Conservation (phyloP, 345 rosid genomes). For the Geranium rotundifolium region DNA sequence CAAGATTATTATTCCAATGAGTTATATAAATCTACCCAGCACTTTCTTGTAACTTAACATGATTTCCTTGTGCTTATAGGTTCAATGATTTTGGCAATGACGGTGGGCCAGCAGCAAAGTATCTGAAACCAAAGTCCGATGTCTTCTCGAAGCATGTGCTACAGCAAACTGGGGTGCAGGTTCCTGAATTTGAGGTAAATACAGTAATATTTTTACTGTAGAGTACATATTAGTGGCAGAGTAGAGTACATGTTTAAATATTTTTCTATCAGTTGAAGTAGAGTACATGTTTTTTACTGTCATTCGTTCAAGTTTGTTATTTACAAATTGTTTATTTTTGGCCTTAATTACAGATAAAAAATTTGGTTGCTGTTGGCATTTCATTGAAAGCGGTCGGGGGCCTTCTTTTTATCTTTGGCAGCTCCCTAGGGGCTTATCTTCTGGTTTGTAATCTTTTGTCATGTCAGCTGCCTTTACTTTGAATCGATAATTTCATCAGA, state of each 20-base stretch:
- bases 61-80: constrained; percentile 3
- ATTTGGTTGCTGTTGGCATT: constrained; percentile 37
- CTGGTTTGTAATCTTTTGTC: constrained; percentile 33
- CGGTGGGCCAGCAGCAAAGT: constrained; percentile 22
- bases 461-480: not conserved
- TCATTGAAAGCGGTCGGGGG: constrained; percentile 62
- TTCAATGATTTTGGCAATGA: constrained; percentile 20
- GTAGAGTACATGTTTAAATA: no score
- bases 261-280: no score
- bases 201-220: not conserved
- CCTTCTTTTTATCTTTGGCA: constrained; percentile 53
- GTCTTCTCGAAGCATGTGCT: constrained; percentile 10
- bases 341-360: constrained; percentile 18
- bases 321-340: not conserved
- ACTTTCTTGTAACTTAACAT: no score
- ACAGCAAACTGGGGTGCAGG: constrained; percentile 11
- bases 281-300: no score
- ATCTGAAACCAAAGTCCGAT: constrained; percentile 10
- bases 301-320: no score
- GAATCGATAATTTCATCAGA: not conserved
- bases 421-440: constrained; percentile 60
- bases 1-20: no score
- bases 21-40: no score
- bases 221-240: no score
- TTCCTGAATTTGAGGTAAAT: constrained; percentile 15